Conservation (phyloP, 192 early-diverging fungal species). For the Chytriomyces sp. region DNA sequence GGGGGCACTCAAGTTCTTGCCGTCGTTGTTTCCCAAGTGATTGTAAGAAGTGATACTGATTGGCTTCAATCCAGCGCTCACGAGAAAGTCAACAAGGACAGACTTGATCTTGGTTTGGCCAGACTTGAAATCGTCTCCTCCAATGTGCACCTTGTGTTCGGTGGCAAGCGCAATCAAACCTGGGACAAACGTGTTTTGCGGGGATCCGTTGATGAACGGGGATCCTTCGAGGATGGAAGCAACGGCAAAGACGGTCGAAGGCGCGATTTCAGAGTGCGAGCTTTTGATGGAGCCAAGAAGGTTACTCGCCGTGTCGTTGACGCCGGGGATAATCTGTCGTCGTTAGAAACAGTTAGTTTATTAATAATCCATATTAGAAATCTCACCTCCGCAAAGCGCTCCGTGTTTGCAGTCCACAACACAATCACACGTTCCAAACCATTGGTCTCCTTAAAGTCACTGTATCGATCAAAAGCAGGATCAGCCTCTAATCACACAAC, state of each 20-base stretch:
- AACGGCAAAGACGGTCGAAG: slow-evolving; percentile 95
- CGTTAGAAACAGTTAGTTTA: not conserved
- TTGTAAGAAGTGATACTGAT: slow-evolving; percentile 95
- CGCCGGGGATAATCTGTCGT: slow-evolving; percentile 73
- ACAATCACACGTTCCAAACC: slow-evolving; percentile 91
- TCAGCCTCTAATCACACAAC: not conserved
- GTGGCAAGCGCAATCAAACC: slow-evolving; percentile 90
- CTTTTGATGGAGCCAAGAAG: slow-evolving; percentile 79
- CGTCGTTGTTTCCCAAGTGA: slow-evolving; percentile 99
- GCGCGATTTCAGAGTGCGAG: slow-evolving; percentile 90
- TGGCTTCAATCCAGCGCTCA: slow-evolving; percentile 98
- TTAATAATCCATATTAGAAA: slow-evolving; percentile 13
- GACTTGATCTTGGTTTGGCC: slow-evolving; percentile 99
- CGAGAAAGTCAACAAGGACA: slow-evolving; percentile 97
- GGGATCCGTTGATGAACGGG: slow-evolving; percentile 98
- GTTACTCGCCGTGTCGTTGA: slow-evolving; percentile 97
- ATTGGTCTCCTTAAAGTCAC: slow-evolving; percentile 91
- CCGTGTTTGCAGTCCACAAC: slow-evolving; percentile 99
- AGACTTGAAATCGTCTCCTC: slow-evolving; percentile 99
- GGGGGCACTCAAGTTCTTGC: slow-evolving; percentile 95
- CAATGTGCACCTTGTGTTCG: slow-evolving; percentile 87
- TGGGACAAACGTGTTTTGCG: slow-evolving; percentile 99
- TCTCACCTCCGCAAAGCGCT: slow-evolving; percentile 79
- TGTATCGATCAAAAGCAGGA: slow-evolving; percentile 8
- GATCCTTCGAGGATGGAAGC: slow-evolving; percentile 94